Base-by-base conservation (phyloP, 768 basidiomycete genomes). In the Pisolithus tinctorius region DNA sequence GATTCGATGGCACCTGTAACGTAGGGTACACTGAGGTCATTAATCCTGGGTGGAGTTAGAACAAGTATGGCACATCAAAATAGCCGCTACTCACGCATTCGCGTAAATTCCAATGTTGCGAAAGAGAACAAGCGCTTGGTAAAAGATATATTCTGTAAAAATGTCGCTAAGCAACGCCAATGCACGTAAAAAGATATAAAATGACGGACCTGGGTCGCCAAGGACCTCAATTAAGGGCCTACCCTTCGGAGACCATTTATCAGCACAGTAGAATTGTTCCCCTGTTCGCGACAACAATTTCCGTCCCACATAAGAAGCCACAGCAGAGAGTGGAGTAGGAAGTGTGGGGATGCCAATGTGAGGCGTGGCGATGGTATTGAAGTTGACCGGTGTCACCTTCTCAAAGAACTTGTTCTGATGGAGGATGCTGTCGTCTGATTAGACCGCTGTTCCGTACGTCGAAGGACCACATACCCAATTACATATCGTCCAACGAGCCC, bases 21-120 rank as follows among this genome's bases (percentile, higher is more conserved):
- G 60, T 87, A 94, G 1, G 93, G 88, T 2, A 95, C 92, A 0
- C 91, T 91, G 3, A 71, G 51, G 58, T 94, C 92, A 58, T 85
- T 82, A 14, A 89, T 66, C 3, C 84, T 86, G 53, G 17, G 27
- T 34, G 25, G 38, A 41, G 6, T 55, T 17, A 55, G n/a, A 5
- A 44, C 23, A 9, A 30, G 37, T 20, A 23, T 30, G 27, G 9
- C 37, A 26, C 27, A 30, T 41, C 10, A 8, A 36, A n/a, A 20
- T 20, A 20, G 14, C 50, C 48, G 25, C 38, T 17, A 17, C 83
- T 58, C 54, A 86, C 80, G 83, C 77, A 67, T 93, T 94, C 2
- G 89, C 93, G 55, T 88, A 94, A 47, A 94, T 79, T 47, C 81
- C 72, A 45, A 91, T 74, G 45, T 82, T 76, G 34, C 79, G 69